Conservation (phyloP, 2,329 filamentous ascomycete genomes). For the Didymella keratinophila region DNA sequence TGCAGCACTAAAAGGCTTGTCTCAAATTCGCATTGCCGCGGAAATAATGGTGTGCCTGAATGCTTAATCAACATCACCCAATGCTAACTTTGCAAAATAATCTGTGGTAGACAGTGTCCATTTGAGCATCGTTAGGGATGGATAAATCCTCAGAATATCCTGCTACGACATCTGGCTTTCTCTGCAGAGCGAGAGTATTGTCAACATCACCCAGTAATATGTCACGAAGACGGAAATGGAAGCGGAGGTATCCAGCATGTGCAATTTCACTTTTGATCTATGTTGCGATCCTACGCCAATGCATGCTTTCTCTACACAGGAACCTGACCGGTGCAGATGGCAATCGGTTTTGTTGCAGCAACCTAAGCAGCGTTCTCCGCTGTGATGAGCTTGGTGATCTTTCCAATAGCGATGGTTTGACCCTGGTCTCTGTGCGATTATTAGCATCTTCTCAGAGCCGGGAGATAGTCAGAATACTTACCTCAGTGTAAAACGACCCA, state of each 20-base stretch:
- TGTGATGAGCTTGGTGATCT: conserved; percentile 88
- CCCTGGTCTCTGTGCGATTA: conserved; percentile 65
- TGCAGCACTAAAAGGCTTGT: conserved; percentile 48
- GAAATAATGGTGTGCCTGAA: conserved; percentile 8
- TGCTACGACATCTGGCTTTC: too few relatives aligned
- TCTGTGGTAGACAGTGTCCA: too few relatives aligned
- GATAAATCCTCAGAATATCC: not conserved
- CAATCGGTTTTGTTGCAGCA: not conserved
- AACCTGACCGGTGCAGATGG: not conserved
- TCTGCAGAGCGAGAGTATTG: too few relatives aligned
- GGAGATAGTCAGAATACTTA: too few relatives aligned
- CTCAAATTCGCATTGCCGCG: conserved; percentile 18
- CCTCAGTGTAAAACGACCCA: conserved; percentile 46
- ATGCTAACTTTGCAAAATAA: not conserved
- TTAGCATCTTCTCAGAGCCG: too few relatives aligned
- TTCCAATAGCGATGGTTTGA: conserved; percentile 99
- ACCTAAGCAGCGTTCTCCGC: conserved; percentile 33
- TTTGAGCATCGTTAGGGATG: too few relatives aligned
- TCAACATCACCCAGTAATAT: too few relatives aligned
- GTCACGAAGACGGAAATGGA: too few relatives aligned
- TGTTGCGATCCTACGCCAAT: conserved; percentile 1
- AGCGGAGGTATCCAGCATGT: not conserved
- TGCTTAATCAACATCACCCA: not conserved
- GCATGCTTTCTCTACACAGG: conserved; percentile 4
- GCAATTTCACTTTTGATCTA: conserved; percentile 18